Percentiles rank a stretch among this genome's conserved stretches.
Evolutionary conservation across 2,329 filamentous ascomycete genomes (phyloP).

Genomic region (Aspergillus neoniger): DNA sequence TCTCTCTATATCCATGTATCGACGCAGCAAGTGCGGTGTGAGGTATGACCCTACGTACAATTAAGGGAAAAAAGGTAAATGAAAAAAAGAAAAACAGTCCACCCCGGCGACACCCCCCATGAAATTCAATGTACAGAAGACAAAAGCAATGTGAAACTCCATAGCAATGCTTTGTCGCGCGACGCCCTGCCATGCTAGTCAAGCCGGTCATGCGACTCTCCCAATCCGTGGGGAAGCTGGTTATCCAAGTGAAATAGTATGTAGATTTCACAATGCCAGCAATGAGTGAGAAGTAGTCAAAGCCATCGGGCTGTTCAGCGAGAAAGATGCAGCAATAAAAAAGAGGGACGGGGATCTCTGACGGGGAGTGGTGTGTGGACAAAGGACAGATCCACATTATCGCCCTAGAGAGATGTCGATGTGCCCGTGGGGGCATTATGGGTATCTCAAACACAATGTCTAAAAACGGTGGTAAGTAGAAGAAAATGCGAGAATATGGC

Average conservation of each 20-base stretch:
- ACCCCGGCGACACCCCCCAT: constrained; percentile 1
- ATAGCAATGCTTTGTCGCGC: constrained; percentile 29
- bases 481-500: constrained; percentile 11
- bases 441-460: constrained; percentile 35
- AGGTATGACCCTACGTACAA: constrained; percentile 16
- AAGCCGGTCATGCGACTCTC: constrained; percentile 18
- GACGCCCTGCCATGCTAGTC: constrained; percentile 35
- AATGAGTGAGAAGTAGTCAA: constrained; percentile 2
- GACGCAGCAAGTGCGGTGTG: not conserved
- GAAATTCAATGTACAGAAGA: constrained; percentile 22
- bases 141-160: constrained; percentile 27
- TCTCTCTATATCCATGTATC: constrained; percentile 19
- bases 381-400: constrained; percentile 14
- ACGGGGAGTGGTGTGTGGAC: constrained; percentile 10
- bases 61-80: not conserved
- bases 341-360: constrained; percentile 10
- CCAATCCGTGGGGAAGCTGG: constrained; percentile 11
- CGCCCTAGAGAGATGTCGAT: constrained; percentile 16
- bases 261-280: not conserved
- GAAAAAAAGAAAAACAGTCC: constrained; percentile 6
- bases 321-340: constrained; percentile 9
- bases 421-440: constrained; percentile 27
- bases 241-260: not conserved
- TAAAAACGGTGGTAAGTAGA: constrained; percentile 21
- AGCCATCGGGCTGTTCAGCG: not conserved